Conservation (phyloP, 2,329 filamentous ascomycete genomes). For the Ophiostoma angusticollis region DNA sequence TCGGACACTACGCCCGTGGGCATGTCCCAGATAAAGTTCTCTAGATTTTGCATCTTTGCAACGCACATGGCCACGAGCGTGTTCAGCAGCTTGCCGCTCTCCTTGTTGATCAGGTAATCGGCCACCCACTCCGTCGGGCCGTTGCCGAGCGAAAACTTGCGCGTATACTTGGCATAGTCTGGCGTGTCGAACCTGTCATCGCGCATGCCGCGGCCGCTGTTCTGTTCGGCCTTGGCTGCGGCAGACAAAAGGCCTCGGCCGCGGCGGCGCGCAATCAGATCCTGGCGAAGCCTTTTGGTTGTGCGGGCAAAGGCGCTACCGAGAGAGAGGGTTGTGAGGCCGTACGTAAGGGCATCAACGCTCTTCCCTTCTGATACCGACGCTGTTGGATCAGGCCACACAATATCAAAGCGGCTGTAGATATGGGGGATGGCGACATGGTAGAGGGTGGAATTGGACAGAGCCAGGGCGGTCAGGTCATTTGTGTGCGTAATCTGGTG, state of each 20-base stretch:
- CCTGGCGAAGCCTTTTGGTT: constrained; percentile 22
- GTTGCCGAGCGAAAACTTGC: constrained; percentile 77
- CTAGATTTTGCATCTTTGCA: constrained; percentile 69
- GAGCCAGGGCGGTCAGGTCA: constrained; percentile 64
- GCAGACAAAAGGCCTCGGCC: background rate
- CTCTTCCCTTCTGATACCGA: constrained; percentile 54
- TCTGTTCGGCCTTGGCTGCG: constrained; percentile 10
- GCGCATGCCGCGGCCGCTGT: background rate
- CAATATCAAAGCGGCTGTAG: constrained; percentile 76
- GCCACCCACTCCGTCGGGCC: constrained; percentile 66
- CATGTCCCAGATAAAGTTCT: constrained; percentile 83
- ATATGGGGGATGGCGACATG: constrained; percentile 63
- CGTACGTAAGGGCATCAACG: constrained; percentile 74
- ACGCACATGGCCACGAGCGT: constrained; percentile 67
- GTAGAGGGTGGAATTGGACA: constrained; percentile 68
- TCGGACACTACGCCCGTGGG: constrained; percentile 71
- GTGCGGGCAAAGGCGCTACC: constrained; percentile 36
- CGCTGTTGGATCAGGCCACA: constrained; percentile 64
- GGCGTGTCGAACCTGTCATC: constrained; percentile 31
- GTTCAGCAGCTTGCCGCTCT: constrained; percentile 79
- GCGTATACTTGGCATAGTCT: constrained; percentile 64
- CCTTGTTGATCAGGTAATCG: constrained; percentile 71
- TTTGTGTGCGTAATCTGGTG: constrained; percentile 64
- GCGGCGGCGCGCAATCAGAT: constrained; percentile 1
- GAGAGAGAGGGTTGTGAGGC: constrained; percentile 66